A percentile compares a stretch with the other conserved stretches of the same genome.
phyloP scores from a whole-genome alignment of 225 moss, liverwort and hornwort genomes.

The Polytrichum commune region DNA sequence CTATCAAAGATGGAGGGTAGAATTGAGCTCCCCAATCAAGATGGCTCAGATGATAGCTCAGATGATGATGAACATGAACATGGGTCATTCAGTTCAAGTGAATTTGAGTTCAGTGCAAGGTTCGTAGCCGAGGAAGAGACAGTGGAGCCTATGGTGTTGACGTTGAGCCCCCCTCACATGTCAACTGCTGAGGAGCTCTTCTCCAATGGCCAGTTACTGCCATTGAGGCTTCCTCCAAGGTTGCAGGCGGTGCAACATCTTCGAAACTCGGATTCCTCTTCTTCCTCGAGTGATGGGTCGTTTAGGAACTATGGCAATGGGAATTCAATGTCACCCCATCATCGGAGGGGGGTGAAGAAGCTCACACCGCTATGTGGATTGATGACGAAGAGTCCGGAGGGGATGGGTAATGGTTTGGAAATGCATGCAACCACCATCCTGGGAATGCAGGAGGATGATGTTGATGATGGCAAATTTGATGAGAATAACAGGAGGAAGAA shows the following conservation, averaged over 20 bases:
- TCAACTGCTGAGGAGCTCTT: slow-evolving; percentile 48
- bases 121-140: slow-evolving; percentile 1
- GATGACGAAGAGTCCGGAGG: slow-evolving; percentile 42
- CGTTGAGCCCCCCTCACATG: slow-evolving; percentile 17
- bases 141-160: slow-evolving; percentile 14
- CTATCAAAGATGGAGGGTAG: slow-evolving; percentile 10
- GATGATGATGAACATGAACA: slow-evolving; percentile 14
- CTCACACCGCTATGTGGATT: slow-evolving; percentile 22
- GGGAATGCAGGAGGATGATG: slow-evolving; percentile 18
- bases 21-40: not conserved
- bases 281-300: slow-evolving; percentile 19
- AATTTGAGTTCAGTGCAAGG: slow-evolving; percentile 41
- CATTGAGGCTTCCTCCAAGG: slow-evolving; percentile 40
- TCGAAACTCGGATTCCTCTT: slow-evolving; percentile 21
- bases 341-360: slow-evolving; percentile 15
- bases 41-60: not conserved
- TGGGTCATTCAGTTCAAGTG: slow-evolving; percentile 20
- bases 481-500: not conserved
- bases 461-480: not conserved
- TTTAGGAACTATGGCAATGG: slow-evolving; percentile 17
- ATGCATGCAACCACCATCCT: slow-evolving; percentile 3
- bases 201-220: slow-evolving; percentile 41
- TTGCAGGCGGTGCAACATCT: slow-evolving; percentile 40
- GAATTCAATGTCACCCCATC: slow-evolving; percentile 20
- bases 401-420: slow-evolving; percentile 2